A percentile compares a stretch with the other conserved stretches of the same genome.
Evolutionary conservation across 768 basidiomycete genomes (phyloP).

Genomic region (Tephrocybe sp.): DNA sequence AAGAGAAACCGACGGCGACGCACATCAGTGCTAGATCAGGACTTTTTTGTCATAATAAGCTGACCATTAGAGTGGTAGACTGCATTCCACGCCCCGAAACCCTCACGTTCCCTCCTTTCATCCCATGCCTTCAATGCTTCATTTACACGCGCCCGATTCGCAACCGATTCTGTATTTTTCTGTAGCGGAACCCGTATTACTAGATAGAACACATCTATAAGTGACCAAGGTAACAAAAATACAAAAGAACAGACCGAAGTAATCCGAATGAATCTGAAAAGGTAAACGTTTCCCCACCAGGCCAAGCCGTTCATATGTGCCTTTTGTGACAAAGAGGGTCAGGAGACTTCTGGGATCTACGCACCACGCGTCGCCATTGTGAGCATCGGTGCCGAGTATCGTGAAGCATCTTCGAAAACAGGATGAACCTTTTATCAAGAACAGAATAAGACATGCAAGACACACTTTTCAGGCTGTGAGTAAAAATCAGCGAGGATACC

Average conservation of each 20-base stretch:
- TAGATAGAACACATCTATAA: conserved; percentile 23
- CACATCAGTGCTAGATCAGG: background rate
- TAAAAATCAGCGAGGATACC: conserved; percentile 10
- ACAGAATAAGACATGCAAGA: background rate
- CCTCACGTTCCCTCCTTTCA: conserved; percentile 28
- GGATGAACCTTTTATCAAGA: background rate
- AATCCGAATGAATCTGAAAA: conserved; percentile 49
- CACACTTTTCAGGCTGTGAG: conserved; percentile 6
- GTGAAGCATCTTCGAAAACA: conserved; percentile 21
- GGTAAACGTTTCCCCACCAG: conserved; percentile 55
- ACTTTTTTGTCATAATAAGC: background rate
- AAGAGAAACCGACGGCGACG: conserved; percentile 1
- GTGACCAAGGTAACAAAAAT: background rate
- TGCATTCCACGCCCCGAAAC: conserved; percentile 46
- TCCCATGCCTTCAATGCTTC: conserved; percentile 54
- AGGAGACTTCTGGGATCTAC: conserved; percentile 63
- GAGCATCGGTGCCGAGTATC: conserved; percentile 32
- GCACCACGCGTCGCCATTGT: conserved; percentile 65
- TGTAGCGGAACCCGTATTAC: conserved; percentile 49
- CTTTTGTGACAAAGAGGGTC: conserved; percentile 54
- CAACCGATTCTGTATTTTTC: conserved; percentile 35
- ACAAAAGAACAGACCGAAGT: conserved; percentile 41
- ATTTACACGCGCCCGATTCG: conserved; percentile 36
- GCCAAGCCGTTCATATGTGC: conserved; percentile 62
- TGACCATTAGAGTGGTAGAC: conserved; percentile 34